Percentiles rank a stretch among this genome's conserved stretches.
These are phyloP conservation scores for Lathyrus aphaca DNA, from an alignment of 306 rosid species.

Conservation along the genomic window DNA sequence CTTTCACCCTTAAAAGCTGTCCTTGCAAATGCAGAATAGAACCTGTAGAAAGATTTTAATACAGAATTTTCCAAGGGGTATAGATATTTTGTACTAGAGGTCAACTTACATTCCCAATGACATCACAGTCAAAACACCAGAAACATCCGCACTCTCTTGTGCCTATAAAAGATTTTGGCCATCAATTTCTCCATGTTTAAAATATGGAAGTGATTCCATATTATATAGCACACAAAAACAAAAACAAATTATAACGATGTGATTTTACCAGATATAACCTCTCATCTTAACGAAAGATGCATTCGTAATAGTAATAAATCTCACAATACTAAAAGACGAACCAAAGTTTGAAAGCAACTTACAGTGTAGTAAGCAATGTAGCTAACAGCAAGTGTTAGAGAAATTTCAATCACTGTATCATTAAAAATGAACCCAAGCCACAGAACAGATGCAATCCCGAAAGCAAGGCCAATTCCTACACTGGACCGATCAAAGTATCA, in stretches of 20 bases:
- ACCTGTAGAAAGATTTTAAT: constrained; percentile 61
- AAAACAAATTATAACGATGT: constrained; percentile 24
- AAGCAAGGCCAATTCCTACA: constrained; percentile 94
- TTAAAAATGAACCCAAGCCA: constrained; percentile 95
- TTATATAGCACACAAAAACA: constrained; percentile 4
- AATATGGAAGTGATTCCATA: constrained; percentile 35
- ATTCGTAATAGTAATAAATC: constrained; percentile 22
- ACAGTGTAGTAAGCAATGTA: constrained; percentile 87
- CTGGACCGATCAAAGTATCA: constrained; percentile 58
- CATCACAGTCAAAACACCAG: constrained; percentile 91
- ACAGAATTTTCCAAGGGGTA: constrained; percentile 14
- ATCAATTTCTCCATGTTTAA: constrained; percentile 34
- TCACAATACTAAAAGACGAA: constrained; percentile 35
- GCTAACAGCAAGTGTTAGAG: constrained; percentile 90
- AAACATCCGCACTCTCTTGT: constrained; percentile 76
- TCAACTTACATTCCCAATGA: constrained; percentile 84
- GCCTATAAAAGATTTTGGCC: constrained; percentile 57
- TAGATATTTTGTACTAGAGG: not conserved
- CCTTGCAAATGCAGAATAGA: constrained; percentile 80
- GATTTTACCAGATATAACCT: constrained; percentile 21
- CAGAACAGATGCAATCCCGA: constrained; percentile 79
- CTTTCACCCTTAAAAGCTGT: constrained; percentile 98
- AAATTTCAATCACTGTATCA: constrained; percentile 91
- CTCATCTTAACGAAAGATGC: constrained; percentile 20
- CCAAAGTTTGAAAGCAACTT: constrained; percentile 53